Evolutionary conservation across 805 yeast genomes (phyloP), one percentile per base, ranked within the genome.

Genomic region (Komagataella phaffii): DNA sequence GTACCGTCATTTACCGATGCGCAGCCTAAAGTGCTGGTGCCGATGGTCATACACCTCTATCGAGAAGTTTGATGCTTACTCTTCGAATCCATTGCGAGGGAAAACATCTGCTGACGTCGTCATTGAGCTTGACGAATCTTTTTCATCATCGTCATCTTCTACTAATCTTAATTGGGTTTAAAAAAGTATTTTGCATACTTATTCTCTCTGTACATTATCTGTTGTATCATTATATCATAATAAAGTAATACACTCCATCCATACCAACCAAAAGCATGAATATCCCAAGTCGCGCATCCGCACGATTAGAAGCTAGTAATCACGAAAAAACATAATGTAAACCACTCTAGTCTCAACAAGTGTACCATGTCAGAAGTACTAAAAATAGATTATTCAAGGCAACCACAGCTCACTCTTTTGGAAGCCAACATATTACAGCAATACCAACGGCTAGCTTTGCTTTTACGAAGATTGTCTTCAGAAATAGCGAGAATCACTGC

Each of bases 31-130:
- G 47, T 71, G 75, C 52, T 82, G 77, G 59, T 83, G 87, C 60
- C 77, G 91, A 54, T 84, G 88, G 84, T 79, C 85, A 10, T 84
- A 84, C 61, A 59, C 73, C 3, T 61, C 64, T 8, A 59, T 76
- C 44, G 69, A 63, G 45, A 66, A 59, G 51, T 60, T 60, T 45
- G 68, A 70, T 55, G 55, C 70, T 21, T 52, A 45, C 17, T 57
- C 55, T 45, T 52, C 56, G 30, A 72, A 74, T 55, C 79, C 77
- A 6, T 55, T 63, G 19, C 40, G 40, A 30, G 40, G 40, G 40
- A 30, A 30, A 30, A 30, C 40, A 3, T 30, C 40, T 14, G 12
- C 40, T 8, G 40, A 30, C 40, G 40, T 14, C 6, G 40, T 30
- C 40, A 30, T 30, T 30, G 40, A 30, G 14, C 40, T 30, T 30